These are phyloP conservation scores for Beauveria sp. DNA, from an alignment of 2,329 filamentous ascomycete species.

Conservation along the genomic window DNA sequence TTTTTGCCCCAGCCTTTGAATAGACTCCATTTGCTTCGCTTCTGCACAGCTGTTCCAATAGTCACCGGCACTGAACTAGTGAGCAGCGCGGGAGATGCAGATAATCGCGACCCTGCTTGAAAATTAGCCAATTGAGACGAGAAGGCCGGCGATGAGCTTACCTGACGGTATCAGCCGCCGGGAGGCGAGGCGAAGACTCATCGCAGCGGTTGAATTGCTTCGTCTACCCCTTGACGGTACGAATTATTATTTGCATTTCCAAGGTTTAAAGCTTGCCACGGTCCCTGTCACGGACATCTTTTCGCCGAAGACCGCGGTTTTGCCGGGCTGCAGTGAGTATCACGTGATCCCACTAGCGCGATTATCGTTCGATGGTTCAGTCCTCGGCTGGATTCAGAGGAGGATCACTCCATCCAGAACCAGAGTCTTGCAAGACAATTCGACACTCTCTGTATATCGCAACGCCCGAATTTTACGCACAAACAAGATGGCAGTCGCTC, in stretches of 20 bases:
- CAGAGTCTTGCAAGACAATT: slow-evolving; percentile 17
- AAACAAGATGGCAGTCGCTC: slow-evolving; percentile 45
- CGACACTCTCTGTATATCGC: slow-evolving; percentile 17
- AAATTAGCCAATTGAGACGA: background rate
- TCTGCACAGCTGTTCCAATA: slow-evolving; percentile 17
- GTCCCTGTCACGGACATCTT: slow-evolving; percentile 6
- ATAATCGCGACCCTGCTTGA: slow-evolving; percentile 1
- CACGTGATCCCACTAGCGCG: slow-evolving; percentile 23
- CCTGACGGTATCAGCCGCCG: slow-evolving; percentile 53
- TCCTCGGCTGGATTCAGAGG: background rate
- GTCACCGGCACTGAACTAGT: background rate
- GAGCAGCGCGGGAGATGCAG: background rate
- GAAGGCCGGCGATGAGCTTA: slow-evolving; percentile 28
- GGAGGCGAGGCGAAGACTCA: slow-evolving; percentile 60
- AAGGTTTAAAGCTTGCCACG: background rate
- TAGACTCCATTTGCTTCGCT: slow-evolving; percentile 36
- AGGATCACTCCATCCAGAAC: slow-evolving; percentile 14
- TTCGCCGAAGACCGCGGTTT: slow-evolving; percentile 17
- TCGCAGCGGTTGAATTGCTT: slow-evolving; percentile 28
- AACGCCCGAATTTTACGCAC: slow-evolving; percentile 17
- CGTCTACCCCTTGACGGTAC: slow-evolving; percentile 17
- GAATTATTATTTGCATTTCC: slow-evolving; percentile 20
- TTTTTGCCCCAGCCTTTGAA: slow-evolving; percentile 30
- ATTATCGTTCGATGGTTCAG: slow-evolving; percentile 25
- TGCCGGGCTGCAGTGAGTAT: slow-evolving; percentile 8